Base-by-base conservation (phyloP, 768 basidiomycete species). In the Tricholoma furcatifolium region DNA sequence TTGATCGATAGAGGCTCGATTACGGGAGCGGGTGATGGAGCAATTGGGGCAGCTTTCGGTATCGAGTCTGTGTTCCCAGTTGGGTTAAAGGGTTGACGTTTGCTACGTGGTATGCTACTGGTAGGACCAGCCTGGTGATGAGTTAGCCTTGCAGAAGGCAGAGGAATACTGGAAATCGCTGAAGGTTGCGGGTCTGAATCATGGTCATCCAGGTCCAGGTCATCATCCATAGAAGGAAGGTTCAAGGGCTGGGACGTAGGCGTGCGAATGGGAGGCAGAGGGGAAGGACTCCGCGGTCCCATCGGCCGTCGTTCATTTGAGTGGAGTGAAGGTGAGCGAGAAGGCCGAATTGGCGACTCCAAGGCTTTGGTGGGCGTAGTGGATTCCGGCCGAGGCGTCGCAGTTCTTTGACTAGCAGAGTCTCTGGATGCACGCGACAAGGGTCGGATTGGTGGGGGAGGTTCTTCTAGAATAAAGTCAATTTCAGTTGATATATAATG, bases 1-100 rank as follows among this genome's bases (percentile, higher is more conserved):
- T 86, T 91, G 67, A 93, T 93, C 2, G 85, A 88, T 54, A 93
- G 72, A 6, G 91, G 91, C 62, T 90, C 89, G 18, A 92, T 77
- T 21, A 71, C 74, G 30, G 76, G 68, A 21, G 71, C 68, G 51
- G 71, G 60, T 23, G 75, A 58, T 21, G 62, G 51, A 43, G 66
- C 61, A 35, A 62, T 66, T 31, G 63, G 56, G 54, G 63, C 51
- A 34, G 73, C 63, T 60, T 77, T 83, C 8, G 86, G 83, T 0
- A 79, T 83, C 23, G 73, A 64, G 24, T 87, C 84, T 11, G 66
- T 69, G 61, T 82, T 84, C 30, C 67, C 73, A 18, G 75, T 73
- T 1, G 77, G 77, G 48, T 79, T 76, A 57, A 89, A 83, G 17
- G 84, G 77, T 62, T 86, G 86, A 35, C 88, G 82, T 64, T 79